Base-by-base conservation (phyloP, 108 stramenopile genomes). In the Licmophora abbreviata region DNA sequence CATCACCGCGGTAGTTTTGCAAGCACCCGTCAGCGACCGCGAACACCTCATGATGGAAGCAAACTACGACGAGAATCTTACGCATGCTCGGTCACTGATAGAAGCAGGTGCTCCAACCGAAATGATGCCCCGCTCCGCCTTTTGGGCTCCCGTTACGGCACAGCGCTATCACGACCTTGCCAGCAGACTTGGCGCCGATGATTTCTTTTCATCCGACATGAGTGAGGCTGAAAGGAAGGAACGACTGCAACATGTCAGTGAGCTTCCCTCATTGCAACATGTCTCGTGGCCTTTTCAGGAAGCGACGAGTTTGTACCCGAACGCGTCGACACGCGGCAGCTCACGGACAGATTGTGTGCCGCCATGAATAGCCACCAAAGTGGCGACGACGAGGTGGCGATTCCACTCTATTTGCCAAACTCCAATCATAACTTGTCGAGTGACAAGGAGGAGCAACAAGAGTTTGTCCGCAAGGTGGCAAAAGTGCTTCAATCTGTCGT, bases 81-180 rank as follows among this genome's bases (percentile, higher is more conserved):
- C 27, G 2, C 42, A 58, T 41, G 95, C 95, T 34, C 45, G 64
- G 38, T 27, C 45, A 3, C 44, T 79, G 48, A 49, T 68, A 20
- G 40, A 51, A 1, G 47, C 56, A 22, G 59, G 63, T 10, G 12
- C 10, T 35, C 9, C 10, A 11, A 27, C 15, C 1, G 95, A 94
- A 72, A 85, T 95, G 83, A 85, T 97, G 86, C 95, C 95, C 18
- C 76, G 88, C 17, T 57, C 52, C 0, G 60, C 89, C 20, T 80
- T 85, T 61, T 88, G 88, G 86, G 88, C 92, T 6, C 95, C 95
- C n/a, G 91, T 96, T 11, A 95, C 95, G 12, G 90, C 93, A 11
- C 56, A 81, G 35, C 71, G 95, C 1, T 96, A 74, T 58, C 24
- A 92, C 11, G 85, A 83, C 36, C 57, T 96, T 28, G 68, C 84